Evolutionary conservation across 208 protist species (phyloP).

Genomic region (Wallacemonas sp.): DNA sequence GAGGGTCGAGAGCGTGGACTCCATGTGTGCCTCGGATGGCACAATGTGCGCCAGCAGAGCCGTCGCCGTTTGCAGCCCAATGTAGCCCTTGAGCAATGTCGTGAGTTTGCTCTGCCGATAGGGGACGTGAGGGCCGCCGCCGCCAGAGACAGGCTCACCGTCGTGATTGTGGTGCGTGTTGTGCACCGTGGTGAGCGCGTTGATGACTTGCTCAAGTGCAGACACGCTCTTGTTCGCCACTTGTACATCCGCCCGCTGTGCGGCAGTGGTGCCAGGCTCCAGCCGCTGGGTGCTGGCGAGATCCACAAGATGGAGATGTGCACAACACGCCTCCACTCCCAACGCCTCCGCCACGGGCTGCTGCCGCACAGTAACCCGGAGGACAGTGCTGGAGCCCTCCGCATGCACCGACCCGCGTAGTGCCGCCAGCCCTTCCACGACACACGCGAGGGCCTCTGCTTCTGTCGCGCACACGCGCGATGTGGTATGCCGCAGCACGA

Average conservation of each 20-base stretch:
- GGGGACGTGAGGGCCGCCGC: slow-evolving; percentile 49
- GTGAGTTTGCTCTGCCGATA: slow-evolving; percentile 92
- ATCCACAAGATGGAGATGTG: slow-evolving; percentile 91
- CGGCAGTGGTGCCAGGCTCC: slow-evolving; percentile 17
- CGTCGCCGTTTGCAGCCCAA: slow-evolving; percentile 81
- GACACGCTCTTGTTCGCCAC: slow-evolving; percentile 80
- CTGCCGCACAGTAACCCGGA: background rate
- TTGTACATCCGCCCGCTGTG: slow-evolving; percentile 22
- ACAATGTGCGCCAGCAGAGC: slow-evolving; percentile 89
- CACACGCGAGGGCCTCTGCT: slow-evolving; percentile 72
- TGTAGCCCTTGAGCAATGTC: slow-evolving; percentile 85
- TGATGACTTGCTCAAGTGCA: slow-evolving; percentile 90
- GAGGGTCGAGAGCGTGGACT: slow-evolving; percentile 85
- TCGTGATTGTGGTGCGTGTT: slow-evolving; percentile 26
- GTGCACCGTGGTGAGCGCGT: slow-evolving; percentile 41
- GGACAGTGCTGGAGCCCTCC: slow-evolving; percentile 1
- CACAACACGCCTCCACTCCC: slow-evolving; percentile 22
- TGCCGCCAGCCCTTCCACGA: slow-evolving; percentile 77
- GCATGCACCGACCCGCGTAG: slow-evolving; percentile 46
- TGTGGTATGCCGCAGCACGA: slow-evolving; percentile 36
- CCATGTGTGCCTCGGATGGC: slow-evolving; percentile 43
- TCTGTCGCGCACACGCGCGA: slow-evolving; percentile 47
- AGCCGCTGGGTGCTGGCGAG: slow-evolving; percentile 87
- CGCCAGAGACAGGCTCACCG: slow-evolving; percentile 33
- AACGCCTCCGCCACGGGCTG: slow-evolving; percentile 20